A percentile compares a stretch with the other conserved stretches of the same genome.
phyloP scores from a whole-genome alignment of 2,329 filamentous ascomycete genomes.

The Cytospora schulzeri region DNA sequence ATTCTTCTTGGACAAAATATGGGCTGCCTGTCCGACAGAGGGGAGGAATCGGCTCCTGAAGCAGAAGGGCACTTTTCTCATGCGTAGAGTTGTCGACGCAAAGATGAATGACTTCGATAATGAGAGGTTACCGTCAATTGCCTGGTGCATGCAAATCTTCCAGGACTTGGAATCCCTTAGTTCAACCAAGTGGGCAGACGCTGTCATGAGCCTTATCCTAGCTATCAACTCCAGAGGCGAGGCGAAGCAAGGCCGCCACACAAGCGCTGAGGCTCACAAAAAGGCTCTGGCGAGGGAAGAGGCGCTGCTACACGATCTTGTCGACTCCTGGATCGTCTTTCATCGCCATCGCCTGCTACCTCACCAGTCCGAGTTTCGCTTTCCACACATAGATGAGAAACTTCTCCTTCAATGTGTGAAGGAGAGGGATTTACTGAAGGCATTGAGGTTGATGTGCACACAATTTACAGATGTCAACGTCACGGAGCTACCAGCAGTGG shows the following conservation, averaged over 20 bases:
- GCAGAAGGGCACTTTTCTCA: constrained; percentile 30
- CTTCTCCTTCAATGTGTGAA: constrained; percentile 28
- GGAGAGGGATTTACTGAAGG: constrained; percentile 33
- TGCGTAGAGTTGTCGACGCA: constrained; percentile 37
- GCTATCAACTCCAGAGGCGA: constrained; percentile 36
- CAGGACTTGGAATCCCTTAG: constrained; percentile 39
- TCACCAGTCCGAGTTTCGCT: constrained; percentile 30
- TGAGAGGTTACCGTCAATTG: constrained; percentile 39
- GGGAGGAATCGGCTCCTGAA: constrained; percentile 34
- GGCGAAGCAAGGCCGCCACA: constrained; percentile 32
- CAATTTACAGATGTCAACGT: constrained; percentile 35
- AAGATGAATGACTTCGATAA: constrained; percentile 38
- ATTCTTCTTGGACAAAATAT: constrained; percentile 38
- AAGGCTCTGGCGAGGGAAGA: constrained; percentile 36
- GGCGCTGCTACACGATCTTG: constrained; percentile 41
- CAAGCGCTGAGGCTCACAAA: constrained; percentile 35
- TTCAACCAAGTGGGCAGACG: constrained; percentile 38
- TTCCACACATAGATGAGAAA: constrained; percentile 27
- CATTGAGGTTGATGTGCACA: constrained; percentile 41
- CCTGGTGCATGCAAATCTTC: constrained; percentile 42
- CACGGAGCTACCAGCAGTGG: constrained; percentile 36
- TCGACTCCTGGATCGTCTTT: constrained; percentile 46
- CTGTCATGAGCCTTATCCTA: constrained; percentile 40
- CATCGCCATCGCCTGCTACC: constrained; percentile 32
- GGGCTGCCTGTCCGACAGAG: constrained; percentile 23